phyloP scores from a whole-genome alignment of 1,284 basidiomycete species.

The Rhodotorula sp. region DNA sequence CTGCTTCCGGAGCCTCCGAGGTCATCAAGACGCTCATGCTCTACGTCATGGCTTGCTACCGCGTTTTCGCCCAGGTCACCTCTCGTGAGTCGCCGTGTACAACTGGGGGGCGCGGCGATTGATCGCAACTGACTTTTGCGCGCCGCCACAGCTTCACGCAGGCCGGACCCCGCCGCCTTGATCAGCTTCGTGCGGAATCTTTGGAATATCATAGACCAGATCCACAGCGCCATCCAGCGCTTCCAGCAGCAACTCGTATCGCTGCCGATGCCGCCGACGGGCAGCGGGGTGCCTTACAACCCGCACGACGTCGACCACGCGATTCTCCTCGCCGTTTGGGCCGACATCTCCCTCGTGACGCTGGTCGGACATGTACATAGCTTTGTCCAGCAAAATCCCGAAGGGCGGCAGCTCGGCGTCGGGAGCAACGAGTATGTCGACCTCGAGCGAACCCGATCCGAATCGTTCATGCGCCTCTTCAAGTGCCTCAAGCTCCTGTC shows the following conservation, averaged over 20 bases:
- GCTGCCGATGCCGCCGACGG: constrained; percentile 2
- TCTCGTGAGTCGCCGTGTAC: constrained; percentile 12
- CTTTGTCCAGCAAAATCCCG: constrained; percentile 7
- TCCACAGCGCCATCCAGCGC: constrained; percentile 32
- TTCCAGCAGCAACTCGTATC: constrained; percentile 33
- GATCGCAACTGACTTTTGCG: background rate
- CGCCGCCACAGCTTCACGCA: constrained; percentile 16
- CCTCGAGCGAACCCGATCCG: constrained; percentile 12
- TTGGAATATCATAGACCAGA: constrained; percentile 28
- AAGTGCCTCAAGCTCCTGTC: constrained; percentile 35
- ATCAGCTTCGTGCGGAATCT: constrained; percentile 27
- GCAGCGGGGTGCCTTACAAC: constrained; percentile 1
- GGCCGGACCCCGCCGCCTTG: constrained; percentile 2
- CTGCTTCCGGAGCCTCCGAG: background rate
- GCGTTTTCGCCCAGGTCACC: constrained; percentile 21
- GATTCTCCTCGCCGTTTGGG: constrained; percentile 33
- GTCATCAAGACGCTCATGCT: constrained; percentile 17
- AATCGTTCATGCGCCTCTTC: constrained; percentile 27
- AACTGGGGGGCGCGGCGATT: background rate
- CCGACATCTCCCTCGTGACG: constrained; percentile 29
- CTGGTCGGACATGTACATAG: constrained; percentile 18
- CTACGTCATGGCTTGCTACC: constrained; percentile 25
- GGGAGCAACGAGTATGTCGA: constrained; percentile 18
- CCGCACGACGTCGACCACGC: constrained; percentile 29
- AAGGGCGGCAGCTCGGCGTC: background rate